Percentiles rank a stretch among this genome's conserved stretches.
Evolutionary conservation across 2,329 filamentous ascomycete genomes (phyloP).

Genomic region (Taxawa tesnikishii): DNA sequence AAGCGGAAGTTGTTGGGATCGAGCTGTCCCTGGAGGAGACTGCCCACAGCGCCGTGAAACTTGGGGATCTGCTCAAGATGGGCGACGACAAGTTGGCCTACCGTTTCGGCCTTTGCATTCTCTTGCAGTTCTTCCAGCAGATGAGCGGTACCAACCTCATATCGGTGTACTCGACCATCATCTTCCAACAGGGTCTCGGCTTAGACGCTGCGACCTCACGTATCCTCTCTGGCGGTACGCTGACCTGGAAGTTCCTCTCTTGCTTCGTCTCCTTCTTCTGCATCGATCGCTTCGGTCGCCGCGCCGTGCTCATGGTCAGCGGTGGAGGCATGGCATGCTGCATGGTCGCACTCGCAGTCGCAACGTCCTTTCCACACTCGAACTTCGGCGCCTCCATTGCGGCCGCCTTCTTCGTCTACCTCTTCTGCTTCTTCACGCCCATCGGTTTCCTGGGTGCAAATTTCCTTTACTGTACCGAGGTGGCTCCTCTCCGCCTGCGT

Average conservation of each 20-base stretch:
- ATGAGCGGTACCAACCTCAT: constrained; percentile 32
- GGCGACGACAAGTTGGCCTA: constrained; percentile 38
- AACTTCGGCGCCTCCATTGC: constrained; percentile 38
- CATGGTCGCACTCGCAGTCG: constrained; percentile 42
- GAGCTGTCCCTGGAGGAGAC: constrained; percentile 36
- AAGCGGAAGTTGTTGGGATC: constrained; percentile 34
- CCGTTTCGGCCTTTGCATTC: constrained; percentile 37
- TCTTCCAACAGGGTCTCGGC: constrained; percentile 21
- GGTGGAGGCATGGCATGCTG: constrained; percentile 41
- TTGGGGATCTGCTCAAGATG: constrained; percentile 35
- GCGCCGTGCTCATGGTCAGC: constrained; percentile 39
- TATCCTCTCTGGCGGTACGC: constrained; percentile 34
- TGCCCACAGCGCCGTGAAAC: constrained; percentile 21
- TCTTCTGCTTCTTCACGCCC: constrained; percentile 49
- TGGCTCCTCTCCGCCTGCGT: constrained; percentile 39
- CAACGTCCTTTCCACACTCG: constrained; percentile 34
- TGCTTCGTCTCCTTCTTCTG: constrained; percentile 38
- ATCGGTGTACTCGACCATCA: constrained; percentile 16
- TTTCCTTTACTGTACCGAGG: constrained; percentile 48
- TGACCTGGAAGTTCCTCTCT: constrained; percentile 44
- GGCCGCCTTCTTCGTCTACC: constrained; percentile 44
- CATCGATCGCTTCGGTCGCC: constrained; percentile 39
- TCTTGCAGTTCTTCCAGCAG: constrained; percentile 39
- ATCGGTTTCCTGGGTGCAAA: constrained; percentile 48
- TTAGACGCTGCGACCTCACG: constrained; percentile 24